Base-by-base conservation (phyloP, 176 grass and related monocot species). In the Secale cereale region DNA sequence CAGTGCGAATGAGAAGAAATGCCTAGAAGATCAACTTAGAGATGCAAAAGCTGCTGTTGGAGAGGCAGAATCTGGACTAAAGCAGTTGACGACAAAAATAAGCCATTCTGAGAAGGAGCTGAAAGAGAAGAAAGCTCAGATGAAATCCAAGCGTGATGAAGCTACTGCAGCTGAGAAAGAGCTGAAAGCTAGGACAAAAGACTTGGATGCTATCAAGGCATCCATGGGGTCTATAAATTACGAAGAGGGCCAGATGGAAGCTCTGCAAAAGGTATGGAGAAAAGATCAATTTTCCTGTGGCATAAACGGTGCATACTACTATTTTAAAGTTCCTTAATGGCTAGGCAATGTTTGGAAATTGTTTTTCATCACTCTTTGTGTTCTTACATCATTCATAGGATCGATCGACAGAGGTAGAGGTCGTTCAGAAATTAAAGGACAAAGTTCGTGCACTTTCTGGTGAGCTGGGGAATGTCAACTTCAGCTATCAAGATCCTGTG, bases 11-110 rank as follows among this genome's bases (percentile, higher is more conserved):
- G 93, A 99, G 23, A 92, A 99, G 84, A 99, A 99, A 88, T 99
- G 97, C 71, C 81, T 99, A 66, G 97, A 96, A 92, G 97, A 96
- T 92, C 97, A 99, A 91, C 88, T 99, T 60, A 92, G 97, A 70
- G 97, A 99, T 82, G 97, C 93, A 78, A 99, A 94, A 92, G 91
- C 97, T 90, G 93, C 83, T 28, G 93, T 92, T 92, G 97, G 97
- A 61, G 89, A 94, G 65, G 83, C 90, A 65, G 87, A 96, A 88
- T 94, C 97, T 74, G 91, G 92, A 74, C 40, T 96, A 59, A 92
- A 96, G 82, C 91, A 92, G 43, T 74, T 99, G 41, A 86, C 48
- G 22, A 91, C 91, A 76, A 99, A 92, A 91, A 92, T 99, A 86
- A 85, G 19, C 46, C 97, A 96, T 88, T 95, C 89, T 75, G 90